Percentiles rank a stretch among this genome's conserved stretches.
These are phyloP conservation scores for Kurtzmaniella quercitrusa DNA, from an alignment of 1,139 yeast genomes.

Conservation along the genomic window DNA sequence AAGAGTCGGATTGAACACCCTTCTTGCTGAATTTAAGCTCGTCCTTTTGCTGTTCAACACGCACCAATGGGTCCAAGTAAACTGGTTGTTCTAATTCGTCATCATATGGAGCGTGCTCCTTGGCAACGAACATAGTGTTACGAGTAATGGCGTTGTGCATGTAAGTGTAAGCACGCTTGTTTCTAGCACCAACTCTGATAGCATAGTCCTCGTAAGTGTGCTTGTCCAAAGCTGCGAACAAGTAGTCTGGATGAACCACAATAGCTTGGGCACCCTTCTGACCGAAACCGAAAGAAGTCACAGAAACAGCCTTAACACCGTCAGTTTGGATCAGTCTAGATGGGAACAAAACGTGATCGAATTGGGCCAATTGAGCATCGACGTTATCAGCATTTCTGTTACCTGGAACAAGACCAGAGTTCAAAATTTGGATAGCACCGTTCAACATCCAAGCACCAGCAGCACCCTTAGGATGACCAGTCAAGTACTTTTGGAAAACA, in stretches of 20 bases:
- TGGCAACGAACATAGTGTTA: conserved; percentile 88
- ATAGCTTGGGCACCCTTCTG: conserved; percentile 98
- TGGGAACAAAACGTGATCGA: conserved; percentile 88
- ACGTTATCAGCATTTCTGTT: conserved; percentile 98
- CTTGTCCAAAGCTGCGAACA: conserved; percentile 77
- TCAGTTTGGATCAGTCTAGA: conserved; percentile 91
- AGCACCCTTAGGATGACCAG: conserved; percentile 99
- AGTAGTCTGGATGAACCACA: conserved; percentile 89
- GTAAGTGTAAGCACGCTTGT: conserved; percentile 90
- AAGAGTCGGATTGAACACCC: conserved; percentile 31
- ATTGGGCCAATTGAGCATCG: conserved; percentile 77
- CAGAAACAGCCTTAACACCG: conserved; percentile 95
- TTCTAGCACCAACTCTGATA: conserved; percentile 70
- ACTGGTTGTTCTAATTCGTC: conserved; percentile 85
- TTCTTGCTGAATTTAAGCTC: conserved; percentile 47
- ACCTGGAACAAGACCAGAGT: conserved; percentile 95
- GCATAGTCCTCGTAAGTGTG: conserved; percentile 66
- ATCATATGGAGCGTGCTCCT: conserved; percentile 88
- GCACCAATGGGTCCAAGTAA: conserved; percentile 93
- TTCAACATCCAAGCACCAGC: conserved; percentile 99
- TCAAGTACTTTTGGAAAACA: conserved; percentile 96
- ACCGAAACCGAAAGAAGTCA: conserved; percentile 98
- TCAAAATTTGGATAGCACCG: conserved; percentile 92
- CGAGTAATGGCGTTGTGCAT: conserved; percentile 93
- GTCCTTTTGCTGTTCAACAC: conserved; percentile 59